These are phyloP conservation scores for Cardamine occulta DNA, from an alignment of 345 rosid species.

Conservation along the genomic window DNA sequence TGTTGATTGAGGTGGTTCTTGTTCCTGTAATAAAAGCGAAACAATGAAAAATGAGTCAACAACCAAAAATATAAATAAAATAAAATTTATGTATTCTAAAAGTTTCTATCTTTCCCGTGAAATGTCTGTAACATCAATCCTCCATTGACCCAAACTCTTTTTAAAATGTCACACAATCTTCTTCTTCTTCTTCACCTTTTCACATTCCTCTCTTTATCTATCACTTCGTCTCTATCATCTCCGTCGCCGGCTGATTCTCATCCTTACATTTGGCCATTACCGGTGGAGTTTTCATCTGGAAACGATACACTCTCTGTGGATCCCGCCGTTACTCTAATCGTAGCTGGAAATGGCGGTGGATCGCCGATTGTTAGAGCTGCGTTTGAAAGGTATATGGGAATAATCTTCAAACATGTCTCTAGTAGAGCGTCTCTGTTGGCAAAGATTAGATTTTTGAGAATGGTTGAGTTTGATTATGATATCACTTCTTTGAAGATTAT, in stretches of 20 bases:
- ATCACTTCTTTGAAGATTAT: constrained; percentile 57
- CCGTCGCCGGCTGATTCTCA: constrained; percentile 42
- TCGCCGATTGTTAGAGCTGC: constrained; percentile 64
- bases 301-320: constrained; percentile 60
- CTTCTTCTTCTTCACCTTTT: constrained; percentile 33
- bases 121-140: not conserved
- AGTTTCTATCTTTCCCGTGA: not conserved
- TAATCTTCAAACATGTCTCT: constrained; percentile 61
- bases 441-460: constrained; percentile 42
- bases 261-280: constrained; percentile 80
- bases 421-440: constrained; percentile 41
- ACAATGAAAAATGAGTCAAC: not conserved
- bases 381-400: constrained; percentile 66
- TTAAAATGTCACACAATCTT: constrained; percentile 33
- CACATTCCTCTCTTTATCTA: not conserved
- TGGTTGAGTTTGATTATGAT: constrained; percentile 76
- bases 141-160: constrained; percentile 20
- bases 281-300: constrained; percentile 67
- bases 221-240: constrained; percentile 29
- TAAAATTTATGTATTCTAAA: not conserved
- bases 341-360: constrained; percentile 56
- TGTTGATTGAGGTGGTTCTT: not conserved
- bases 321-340: constrained; percentile 57
- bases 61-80: not conserved
- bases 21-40: not conserved